Conservation (phyloP, 2,329 filamentous ascomycete genomes). For the Verticillium longisporum region DNA sequence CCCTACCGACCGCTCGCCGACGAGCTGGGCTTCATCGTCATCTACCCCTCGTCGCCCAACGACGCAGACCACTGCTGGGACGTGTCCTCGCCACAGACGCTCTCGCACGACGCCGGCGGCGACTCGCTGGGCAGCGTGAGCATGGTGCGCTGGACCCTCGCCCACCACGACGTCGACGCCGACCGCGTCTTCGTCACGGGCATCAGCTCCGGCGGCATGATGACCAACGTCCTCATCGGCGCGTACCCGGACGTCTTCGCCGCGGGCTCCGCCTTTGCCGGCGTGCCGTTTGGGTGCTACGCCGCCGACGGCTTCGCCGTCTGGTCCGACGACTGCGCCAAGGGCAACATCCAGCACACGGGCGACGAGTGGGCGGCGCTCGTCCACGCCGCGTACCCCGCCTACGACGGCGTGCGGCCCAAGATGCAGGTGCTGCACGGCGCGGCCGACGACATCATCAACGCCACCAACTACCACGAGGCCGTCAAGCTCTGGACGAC, state of each 20-base stretch:
- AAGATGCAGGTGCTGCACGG: slow-evolving; percentile 54
- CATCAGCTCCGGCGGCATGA: slow-evolving; percentile 46
- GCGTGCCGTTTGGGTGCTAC: slow-evolving; percentile 42
- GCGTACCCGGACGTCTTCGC: slow-evolving; percentile 47
- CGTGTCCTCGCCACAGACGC: slow-evolving; percentile 40
- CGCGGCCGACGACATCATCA: slow-evolving; percentile 40
- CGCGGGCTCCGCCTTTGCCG: slow-evolving; percentile 38
- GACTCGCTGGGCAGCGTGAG: slow-evolving; percentile 45
- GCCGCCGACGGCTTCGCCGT: slow-evolving; percentile 28
- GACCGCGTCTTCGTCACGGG: slow-evolving; percentile 44
- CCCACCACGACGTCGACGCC: slow-evolving; percentile 36
- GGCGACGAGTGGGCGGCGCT: slow-evolving; percentile 24
- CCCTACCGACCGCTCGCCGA: slow-evolving; percentile 48
- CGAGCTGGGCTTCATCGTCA: slow-evolving; percentile 44
- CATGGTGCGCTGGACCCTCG: slow-evolving; percentile 45
- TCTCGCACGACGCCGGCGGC: slow-evolving; percentile 42
- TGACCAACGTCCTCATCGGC: slow-evolving; percentile 45
- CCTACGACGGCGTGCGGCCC: slow-evolving; percentile 42
- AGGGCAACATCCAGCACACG: slow-evolving; percentile 33
- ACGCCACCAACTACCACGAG: slow-evolving; percentile 46
- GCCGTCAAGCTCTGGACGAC: slow-evolving; percentile 47
- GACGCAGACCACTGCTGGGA: slow-evolving; percentile 49
- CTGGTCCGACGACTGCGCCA: slow-evolving; percentile 48
- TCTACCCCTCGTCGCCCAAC: slow-evolving; percentile 31
- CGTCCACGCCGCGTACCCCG: slow-evolving; percentile 37